Conservation (phyloP, 169 alveolate genomes). For the Prorocentrum cordatum region DNA sequence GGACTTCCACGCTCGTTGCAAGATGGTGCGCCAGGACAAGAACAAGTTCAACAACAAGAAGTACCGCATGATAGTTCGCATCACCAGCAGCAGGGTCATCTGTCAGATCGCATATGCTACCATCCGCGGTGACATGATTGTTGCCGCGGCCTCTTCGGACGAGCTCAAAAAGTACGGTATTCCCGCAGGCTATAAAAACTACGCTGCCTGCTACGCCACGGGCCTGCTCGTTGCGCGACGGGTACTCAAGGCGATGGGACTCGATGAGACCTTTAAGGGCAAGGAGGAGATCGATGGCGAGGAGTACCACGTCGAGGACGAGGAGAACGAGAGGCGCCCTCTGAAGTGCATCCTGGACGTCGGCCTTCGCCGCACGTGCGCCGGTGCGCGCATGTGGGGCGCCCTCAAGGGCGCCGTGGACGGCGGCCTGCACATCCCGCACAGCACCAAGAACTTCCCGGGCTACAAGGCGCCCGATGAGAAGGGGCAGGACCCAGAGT, state of each 20-base stretch:
- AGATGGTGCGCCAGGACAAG: conserved; percentile 87
- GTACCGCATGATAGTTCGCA: conserved; percentile 98
- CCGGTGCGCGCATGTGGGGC: conserved; percentile 99
- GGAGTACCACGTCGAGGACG: conserved; percentile 91
- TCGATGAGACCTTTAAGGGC: conserved; percentile 88
- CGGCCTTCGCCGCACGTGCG: conserved; percentile 86
- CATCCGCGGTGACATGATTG: conserved; percentile 94
- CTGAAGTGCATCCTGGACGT: conserved; percentile 98
- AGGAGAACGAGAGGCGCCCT: conserved; percentile 93
- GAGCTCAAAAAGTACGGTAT: conserved; percentile 96
- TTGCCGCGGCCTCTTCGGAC: conserved; percentile 93
- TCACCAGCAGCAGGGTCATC: conserved; percentile 88
- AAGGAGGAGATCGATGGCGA: conserved; percentile 91
- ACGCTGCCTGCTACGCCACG: conserved; percentile 99
- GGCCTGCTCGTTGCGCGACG: conserved; percentile 97
- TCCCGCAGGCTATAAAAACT: conserved; percentile 97
- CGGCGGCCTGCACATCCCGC: conserved; percentile 99
- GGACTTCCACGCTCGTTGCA: conserved; percentile 97
- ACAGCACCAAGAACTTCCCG: conserved; percentile 97
- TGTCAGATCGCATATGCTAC: conserved; percentile 96
- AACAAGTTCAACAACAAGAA: conserved; percentile 93
- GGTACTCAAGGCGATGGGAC: conserved; percentile 85
- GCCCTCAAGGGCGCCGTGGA: conserved; percentile 99
- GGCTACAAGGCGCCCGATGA: conserved; percentile 84
- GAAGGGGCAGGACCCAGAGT: conserved; percentile 84